phyloP scores from a whole-genome alignment of 78 protist genomes.

The Speleostelium caveatum region DNA sequence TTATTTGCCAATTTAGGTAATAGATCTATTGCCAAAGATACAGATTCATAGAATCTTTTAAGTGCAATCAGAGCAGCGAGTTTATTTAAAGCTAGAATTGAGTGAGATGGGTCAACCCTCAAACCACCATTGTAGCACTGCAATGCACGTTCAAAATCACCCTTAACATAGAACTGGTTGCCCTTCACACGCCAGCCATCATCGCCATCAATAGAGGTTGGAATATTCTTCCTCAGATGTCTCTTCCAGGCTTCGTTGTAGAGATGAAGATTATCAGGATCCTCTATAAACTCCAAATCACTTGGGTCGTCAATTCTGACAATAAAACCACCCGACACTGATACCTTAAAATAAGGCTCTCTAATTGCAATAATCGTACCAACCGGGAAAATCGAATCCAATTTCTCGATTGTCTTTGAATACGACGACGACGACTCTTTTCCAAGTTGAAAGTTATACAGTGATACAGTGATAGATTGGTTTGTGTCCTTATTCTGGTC shows the following conservation, averaged over 20 bases:
- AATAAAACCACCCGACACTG: neutral
- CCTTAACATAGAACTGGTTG: neutral
- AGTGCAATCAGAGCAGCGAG: conserved; percentile 1
- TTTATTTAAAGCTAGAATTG: conserved; percentile 3
- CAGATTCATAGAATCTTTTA: conserved; percentile 13
- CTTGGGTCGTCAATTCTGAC: conserved; percentile 5
- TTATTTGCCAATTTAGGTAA: neutral
- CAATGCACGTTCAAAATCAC: conserved; percentile 1
- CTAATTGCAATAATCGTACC: conserved; percentile 7
- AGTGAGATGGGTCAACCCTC: neutral
- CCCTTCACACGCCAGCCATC: conserved; percentile 42
- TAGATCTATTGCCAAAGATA: neutral
- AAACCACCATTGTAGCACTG: neutral
- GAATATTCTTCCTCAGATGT: neutral
- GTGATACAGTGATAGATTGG: neutral
- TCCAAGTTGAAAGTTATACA: neutral
- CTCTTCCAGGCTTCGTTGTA: conserved; percentile 13
- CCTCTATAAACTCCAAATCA: neutral
- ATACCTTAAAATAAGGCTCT: conserved; percentile 19
- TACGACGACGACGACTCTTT: no score
- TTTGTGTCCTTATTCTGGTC: neutral
- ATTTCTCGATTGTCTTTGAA: no score
- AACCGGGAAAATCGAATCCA: neutral
- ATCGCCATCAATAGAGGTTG: neutral
- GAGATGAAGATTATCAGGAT: conserved; percentile 12